Base-by-base conservation (phyloP, 768 basidiomycete genomes). In the Leccinellum rugosiceps region DNA sequence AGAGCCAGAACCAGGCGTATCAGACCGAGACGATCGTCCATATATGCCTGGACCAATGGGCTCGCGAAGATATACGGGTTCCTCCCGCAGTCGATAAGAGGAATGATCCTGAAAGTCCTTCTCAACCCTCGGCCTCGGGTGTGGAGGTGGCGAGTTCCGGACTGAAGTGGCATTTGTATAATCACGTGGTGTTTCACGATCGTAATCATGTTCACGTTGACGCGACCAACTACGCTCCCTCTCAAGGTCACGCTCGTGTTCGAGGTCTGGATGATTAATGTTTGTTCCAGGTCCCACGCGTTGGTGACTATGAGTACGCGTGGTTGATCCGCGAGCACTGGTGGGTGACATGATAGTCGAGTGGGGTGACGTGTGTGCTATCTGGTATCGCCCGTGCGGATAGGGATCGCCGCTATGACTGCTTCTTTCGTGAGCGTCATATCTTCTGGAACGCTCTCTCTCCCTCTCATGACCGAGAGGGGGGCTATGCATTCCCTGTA, bases 211-310 rank as follows among this genome's bases (percentile, higher is more conserved):
- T n/a, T 81, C 80, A 53, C 67, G 65, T 60, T 69, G 70, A 52
- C 77, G 75, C 48, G 68, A 53, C 71, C 71, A 72, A 41, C 62
- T 61, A 34, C 63, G 70, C 56, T 80, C 81, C 65, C 80, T 75
- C 30, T 83, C 81, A 23, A 83, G 78, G 19, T 78, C 79, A 56
- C 80, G 74, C 57, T 73, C 72, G 41, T 58, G 64, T 48, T 73
- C 72, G 46, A 64, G 60, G 38, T 74, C 75, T 35, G 71, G 68
- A 61, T 72, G 67, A 65, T 78, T 80, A 48, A 86, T 76, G 62
- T 79, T 83, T 25, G 83, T 76, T 3, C 78, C 85, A 41, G 86
- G 85, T 7, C 85, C 86, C 63, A 85, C 66, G 54, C 85, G 84
- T 69, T 87, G 87, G 71, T 88, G 87, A 58, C 77, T 77, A 68